A percentile compares a stretch with the other conserved stretches of the same genome.
phyloP scores from a whole-genome alignment of 352 stramenopile species.

The Pythium sp. region DNA sequence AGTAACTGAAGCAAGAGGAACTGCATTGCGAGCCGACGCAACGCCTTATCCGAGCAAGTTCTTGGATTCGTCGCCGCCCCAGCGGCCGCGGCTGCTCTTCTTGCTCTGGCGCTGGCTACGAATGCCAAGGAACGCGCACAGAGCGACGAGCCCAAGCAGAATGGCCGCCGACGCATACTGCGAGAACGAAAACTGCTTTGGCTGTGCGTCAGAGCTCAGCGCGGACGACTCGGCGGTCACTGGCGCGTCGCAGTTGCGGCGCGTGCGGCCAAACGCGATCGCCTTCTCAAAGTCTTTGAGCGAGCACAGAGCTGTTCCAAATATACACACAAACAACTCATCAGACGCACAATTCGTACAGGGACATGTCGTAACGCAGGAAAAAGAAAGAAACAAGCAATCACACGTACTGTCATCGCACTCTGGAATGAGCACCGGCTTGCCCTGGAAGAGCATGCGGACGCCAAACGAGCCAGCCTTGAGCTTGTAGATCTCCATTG shows the following conservation, averaged over 20 bases:
- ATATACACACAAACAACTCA: neutral
- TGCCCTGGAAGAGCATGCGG: constrained; percentile 74
- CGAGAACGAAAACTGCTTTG: constrained; percentile 20
- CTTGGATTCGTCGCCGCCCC: constrained; percentile 19
- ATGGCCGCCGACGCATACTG: constrained; percentile 57
- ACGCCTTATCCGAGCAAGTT: constrained; percentile 23
- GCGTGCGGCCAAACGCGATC: constrained; percentile 55
- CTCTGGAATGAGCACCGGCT: constrained; percentile 65
- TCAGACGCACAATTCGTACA: constrained; percentile 5
- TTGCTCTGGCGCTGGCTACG: constrained; percentile 34
- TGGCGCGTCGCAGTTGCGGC: constrained; percentile 47
- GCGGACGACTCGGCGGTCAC: constrained; percentile 22
- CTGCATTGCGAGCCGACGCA: neutral
- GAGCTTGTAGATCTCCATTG: constrained; percentile 81
- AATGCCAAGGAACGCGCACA: constrained; percentile 45
- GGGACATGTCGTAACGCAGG: too few species aligned
- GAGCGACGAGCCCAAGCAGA: constrained; percentile 54
- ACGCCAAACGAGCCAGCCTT: constrained; percentile 49
- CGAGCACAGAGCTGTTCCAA: constrained; percentile 44
- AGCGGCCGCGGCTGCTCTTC: constrained; percentile 9
- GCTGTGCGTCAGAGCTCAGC: constrained; percentile 17
- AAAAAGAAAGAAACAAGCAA: neutral
- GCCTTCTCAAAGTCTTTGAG: constrained; percentile 60
- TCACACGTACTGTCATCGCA: constrained; percentile 65
- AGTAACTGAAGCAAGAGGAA: neutral